A percentile compares a stretch with the other conserved stretches of the same genome.
These are phyloP conservation scores for Neonectria hederae DNA, from an alignment of 2,329 filamentous ascomycete genomes.

Conservation along the genomic window DNA sequence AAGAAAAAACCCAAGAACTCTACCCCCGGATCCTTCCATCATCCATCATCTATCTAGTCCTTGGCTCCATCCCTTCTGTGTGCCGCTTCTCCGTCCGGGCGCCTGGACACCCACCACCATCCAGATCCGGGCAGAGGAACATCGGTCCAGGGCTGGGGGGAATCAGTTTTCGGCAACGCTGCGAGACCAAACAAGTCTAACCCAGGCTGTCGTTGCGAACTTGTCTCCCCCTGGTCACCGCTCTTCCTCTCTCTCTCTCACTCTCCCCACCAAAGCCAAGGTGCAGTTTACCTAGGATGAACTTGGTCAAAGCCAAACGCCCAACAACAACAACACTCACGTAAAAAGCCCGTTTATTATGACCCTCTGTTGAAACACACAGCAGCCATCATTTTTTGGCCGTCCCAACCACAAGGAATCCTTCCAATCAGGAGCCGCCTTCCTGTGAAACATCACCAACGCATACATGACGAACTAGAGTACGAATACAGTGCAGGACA, in stretches of 20 bases:
- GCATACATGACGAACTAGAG: constrained; percentile 6
- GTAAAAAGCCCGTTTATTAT: not conserved
- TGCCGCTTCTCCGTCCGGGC: not conserved
- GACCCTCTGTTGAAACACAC: not conserved
- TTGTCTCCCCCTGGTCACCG: not conserved
- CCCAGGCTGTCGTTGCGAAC: too few relatives aligned
- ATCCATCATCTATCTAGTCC: not conserved
- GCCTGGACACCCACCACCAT: not conserved
- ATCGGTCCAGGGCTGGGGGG: not conserved
- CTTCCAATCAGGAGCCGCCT: not conserved
- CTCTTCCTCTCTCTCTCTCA: not conserved
- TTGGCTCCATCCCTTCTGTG: not conserved
- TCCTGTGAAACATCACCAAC: constrained; percentile 11
- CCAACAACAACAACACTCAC: not conserved
- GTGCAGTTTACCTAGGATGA: not conserved
- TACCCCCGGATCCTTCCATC: constrained; percentile 15
- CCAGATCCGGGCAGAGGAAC: not conserved
- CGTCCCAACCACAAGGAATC: not conserved
- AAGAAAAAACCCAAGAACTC: too few relatives aligned
- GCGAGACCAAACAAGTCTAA: too few relatives aligned
- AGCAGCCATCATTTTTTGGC: not conserved
- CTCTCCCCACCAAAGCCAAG: not conserved
- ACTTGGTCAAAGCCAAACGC: not conserved
- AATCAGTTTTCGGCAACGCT: too few relatives aligned
- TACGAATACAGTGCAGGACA: not conserved